Evolutionary conservation across 2,329 filamentous ascomycete species (phyloP).

Genomic region (Trichophyton simii): DNA sequence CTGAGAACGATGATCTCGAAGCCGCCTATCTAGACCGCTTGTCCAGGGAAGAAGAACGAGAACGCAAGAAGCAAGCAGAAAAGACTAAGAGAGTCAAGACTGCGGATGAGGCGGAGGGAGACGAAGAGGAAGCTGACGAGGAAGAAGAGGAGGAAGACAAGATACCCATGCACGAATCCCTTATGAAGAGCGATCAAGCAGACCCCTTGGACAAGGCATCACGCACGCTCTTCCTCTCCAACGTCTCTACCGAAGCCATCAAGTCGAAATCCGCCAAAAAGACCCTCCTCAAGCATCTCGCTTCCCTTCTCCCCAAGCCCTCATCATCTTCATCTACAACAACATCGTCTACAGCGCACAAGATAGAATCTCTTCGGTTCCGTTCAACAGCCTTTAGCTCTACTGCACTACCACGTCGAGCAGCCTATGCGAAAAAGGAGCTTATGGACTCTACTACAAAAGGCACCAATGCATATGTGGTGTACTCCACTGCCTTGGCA

Average conservation of each 20-base stretch:
- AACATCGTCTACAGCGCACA: conserved; percentile 44
- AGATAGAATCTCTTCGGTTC: conserved; percentile 84
- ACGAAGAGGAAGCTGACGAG: conserved; percentile 24
- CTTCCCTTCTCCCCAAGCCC: conserved; percentile 52
- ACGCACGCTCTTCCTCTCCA: conserved; percentile 85
- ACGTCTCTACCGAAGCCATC: conserved; percentile 73
- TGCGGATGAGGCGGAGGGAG: conserved; percentile 30
- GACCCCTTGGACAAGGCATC: conserved; percentile 68
- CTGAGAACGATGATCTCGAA: conserved; percentile 36
- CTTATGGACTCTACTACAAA: conserved; percentile 85
- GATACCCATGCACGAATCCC: conserved; percentile 29
- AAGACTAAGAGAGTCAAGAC: conserved; percentile 28
- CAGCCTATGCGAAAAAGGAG: conserved; percentile 82
- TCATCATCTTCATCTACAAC: conserved; percentile 29
- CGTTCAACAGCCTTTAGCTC: conserved; percentile 79
- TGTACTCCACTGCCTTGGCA: conserved; percentile 64
- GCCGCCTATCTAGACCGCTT: conserved; percentile 34
- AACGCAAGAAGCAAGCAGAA: conserved; percentile 22
- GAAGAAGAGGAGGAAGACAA: conserved; percentile 42
- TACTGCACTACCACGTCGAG: conserved; percentile 67
- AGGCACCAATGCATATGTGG: conserved; percentile 86
- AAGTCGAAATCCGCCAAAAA: conserved; percentile 72
- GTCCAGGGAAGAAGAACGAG: conserved; percentile 31
- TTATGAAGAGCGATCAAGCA: conserved; percentile 19
- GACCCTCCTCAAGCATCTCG: conserved; percentile 60